These are phyloP conservation scores for Yarrowia osloensis DNA, from an alignment of 805 yeast species.

Conservation along the genomic window DNA sequence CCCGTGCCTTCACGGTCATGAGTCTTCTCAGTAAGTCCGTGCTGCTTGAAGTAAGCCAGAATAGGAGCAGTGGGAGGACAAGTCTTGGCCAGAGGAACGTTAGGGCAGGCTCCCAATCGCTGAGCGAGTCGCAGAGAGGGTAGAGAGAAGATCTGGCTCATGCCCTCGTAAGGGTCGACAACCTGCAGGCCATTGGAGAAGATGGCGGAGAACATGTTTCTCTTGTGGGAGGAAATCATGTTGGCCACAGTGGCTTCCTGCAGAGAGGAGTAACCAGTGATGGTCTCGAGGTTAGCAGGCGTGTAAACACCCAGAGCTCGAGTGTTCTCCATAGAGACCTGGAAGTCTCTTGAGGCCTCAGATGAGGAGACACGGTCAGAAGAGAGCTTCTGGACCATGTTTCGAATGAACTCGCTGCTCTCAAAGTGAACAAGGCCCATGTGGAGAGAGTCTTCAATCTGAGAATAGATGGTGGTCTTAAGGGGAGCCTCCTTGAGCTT, in stretches of 20 bases:
- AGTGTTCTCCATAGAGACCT: not conserved
- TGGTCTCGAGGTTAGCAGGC: not conserved
- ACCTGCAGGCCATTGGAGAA: slow-evolving; percentile 24
- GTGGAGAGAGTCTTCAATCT: not conserved
- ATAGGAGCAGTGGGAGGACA: slow-evolving; percentile 26
- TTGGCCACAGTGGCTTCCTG: not conserved
- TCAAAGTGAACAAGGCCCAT: slow-evolving; percentile 22
- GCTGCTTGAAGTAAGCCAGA: not conserved
- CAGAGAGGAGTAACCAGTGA: slow-evolving; percentile 5
- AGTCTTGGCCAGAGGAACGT: slow-evolving; percentile 2
- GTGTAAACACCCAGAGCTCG: slow-evolving; percentile 15
- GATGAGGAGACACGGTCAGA: not conserved
- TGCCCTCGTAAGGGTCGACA: slow-evolving; percentile 22
- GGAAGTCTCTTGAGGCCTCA: not conserved
- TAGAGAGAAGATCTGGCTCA: slow-evolving; percentile 14
- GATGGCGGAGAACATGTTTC: slow-evolving; percentile 24
- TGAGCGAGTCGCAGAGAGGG: slow-evolving; percentile 22
- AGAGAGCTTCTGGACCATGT: not conserved
- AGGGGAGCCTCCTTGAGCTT: not conserved
- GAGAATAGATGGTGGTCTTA: not conserved
- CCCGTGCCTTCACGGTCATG: not conserved
- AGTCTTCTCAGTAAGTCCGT: not conserved
- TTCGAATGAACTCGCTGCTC: not conserved
- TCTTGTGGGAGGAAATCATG: slow-evolving; percentile 12
- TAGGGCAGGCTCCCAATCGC: slow-evolving; percentile 13